Base-by-base conservation (phyloP, 1,284 basidiomycete species). In the Hypsizygus ulmarius region DNA sequence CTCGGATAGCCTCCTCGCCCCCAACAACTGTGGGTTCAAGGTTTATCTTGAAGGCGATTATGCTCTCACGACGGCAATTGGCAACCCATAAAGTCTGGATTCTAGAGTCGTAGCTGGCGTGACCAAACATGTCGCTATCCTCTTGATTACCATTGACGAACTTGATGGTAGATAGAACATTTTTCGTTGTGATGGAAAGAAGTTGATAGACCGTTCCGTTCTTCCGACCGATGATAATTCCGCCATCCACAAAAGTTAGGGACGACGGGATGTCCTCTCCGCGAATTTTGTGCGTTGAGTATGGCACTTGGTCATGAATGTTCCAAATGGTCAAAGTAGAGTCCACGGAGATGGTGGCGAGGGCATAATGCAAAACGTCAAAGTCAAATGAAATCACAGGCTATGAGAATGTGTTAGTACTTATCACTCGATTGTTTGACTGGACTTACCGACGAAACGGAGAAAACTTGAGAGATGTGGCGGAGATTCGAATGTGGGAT, bases 1-100 rank as follows among this genome's bases (percentile, higher is more conserved):
- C 78, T 45, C 79, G 73, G 25, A 74, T 69, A 16, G 72, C 67
- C 40, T 87, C 82, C 48, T 87, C 83, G 15, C 79, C 77, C 16
- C 69, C 69, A 25, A 77, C 69, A 36, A 74, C 73, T 27, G 77
- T 74, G 33, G 76, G 66, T 43, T 90, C 87, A 51, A 86, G 77
- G 51, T 78, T 79, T 49, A 91, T 73, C 62, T 80, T 87, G 61
- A 90, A 73, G 11, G 86, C 89, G 37, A 91, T 80, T 67, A 92
- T 74, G 63, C 88, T 90, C 48, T 90, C 86, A 14, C 89, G 78
- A 32, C 86, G 81, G 63, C 81, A 88, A 64, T 90, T 90, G 45
- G 88, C 87, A 21, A 91, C 75, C 89, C 89, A 91, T 12, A 91
- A 71, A 0, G 87, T 90, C 66, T 87, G 84, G 50, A 90, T 88